Base-by-base conservation (phyloP, 371 early-diverging fungal species). In the Massospora cicadina region DNA sequence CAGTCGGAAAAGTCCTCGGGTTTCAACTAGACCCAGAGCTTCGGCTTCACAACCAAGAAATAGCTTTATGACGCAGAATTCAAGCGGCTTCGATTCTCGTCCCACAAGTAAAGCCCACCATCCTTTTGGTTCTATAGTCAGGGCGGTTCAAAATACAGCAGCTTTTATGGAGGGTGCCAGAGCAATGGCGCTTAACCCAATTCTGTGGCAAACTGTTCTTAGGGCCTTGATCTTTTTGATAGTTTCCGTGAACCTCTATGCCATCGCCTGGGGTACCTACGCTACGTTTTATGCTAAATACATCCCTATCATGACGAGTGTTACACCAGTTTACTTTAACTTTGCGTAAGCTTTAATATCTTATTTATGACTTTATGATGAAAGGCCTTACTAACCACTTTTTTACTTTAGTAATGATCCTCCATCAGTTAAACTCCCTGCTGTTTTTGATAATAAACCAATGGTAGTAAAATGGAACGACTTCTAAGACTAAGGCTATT, bases 301-400 rank as follows among this genome's bases (percentile, higher is more conserved):
- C 32, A 31, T 60, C 27, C 60, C 60, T 12, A 26, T 28, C 28
- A 17, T 60, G 24, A 27, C 60, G 3, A 24, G 21, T 12, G 31
- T 28, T 31, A 28, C 21, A 7, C 60, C 60, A 17, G 23, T 60
- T 23, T 31, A 60, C 32, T 60, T 60, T 31, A 26, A 60, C 31
- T 60, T 60, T 60, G 60, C 21, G 60, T 60, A 60, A 60, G 17
- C 43, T 10, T 17, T 43, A 10, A 10, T 43, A 10, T 57, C 28
- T 13, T 57, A 57, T 17, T 10, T 12, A 25, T 23, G 26, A 23
- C n/a, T 23, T 27, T 57, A n/a, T n/a, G n/a, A n/a, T n/a, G n/a
- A n/a, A n/a, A n/a, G n/a, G n/a, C n/a, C n/a, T n/a, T n/a, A n/a
- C n/a, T n/a, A n/a, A n/a, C n/a, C n/a, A 43, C 43, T 10, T 17